Percentiles rank a stretch among this genome's conserved stretches.
Conservation (phyloP, 441 rosid species). For the Populus hybrid region DNA sequence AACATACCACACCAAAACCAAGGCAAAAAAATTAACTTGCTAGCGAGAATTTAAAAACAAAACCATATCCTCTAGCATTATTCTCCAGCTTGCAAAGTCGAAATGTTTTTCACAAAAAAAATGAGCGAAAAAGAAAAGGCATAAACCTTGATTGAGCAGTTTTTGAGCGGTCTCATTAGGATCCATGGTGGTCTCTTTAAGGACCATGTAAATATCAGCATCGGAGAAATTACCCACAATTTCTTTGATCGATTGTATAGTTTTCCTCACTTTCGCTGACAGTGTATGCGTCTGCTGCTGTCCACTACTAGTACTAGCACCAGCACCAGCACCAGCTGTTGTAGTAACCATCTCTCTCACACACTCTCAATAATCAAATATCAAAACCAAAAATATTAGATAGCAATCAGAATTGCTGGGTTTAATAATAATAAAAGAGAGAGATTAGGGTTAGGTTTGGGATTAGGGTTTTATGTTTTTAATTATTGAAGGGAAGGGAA, state of each 20-base stretch:
- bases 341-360: conserved; percentile 43
- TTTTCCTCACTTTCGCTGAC: conserved; percentile 49
- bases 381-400: not conserved
- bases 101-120: not conserved
- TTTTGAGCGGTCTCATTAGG: conserved; percentile 77
- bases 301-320: conserved; percentile 7
- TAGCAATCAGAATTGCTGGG: not conserved
- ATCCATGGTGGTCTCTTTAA: conserved; percentile 79
- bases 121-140: not conserved
- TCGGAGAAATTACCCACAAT: conserved; percentile 78
- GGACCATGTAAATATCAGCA: conserved; percentile 60
- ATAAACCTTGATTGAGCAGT: conserved; percentile 64
- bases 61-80: not conserved
- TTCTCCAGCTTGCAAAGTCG: not conserved
- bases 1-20: not conserved
- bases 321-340: not conserved
- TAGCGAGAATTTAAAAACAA: not conserved
- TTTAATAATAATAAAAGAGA: not conserved
- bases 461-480: not conserved
- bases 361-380: not conserved
- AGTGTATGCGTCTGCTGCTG: conserved; percentile 29
- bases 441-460: not conserved
- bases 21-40: not conserved
- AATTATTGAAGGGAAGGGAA: not conserved
- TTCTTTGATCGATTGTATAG: conserved; percentile 69